Evolutionary conservation across 1,284 basidiomycete species (phyloP).

Genomic region (Bjerkandera adusta): DNA sequence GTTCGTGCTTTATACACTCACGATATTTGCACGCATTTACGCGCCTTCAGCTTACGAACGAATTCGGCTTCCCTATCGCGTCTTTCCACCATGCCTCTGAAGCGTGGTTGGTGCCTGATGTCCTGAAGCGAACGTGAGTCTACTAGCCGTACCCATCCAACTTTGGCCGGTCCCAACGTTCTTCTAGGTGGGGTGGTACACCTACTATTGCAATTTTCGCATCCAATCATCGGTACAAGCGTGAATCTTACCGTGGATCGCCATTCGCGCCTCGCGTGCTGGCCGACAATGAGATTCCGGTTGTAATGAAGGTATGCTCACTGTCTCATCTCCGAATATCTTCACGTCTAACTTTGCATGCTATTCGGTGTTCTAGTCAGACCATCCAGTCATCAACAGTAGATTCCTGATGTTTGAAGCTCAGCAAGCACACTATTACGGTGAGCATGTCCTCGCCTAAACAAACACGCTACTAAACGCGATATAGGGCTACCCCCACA

Average conservation of each 20-base stretch:
- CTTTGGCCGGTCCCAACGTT: too few species aligned
- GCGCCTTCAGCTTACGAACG: constrained; percentile 55
- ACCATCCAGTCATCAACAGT: constrained; percentile 72
- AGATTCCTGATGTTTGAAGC: constrained; percentile 83
- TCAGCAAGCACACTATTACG: constrained; percentile 84
- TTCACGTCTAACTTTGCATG: not conserved
- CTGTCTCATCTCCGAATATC: not conserved
- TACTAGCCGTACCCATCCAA: constrained; percentile 35
- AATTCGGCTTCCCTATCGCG: constrained; percentile 80
- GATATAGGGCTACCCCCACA: constrained; percentile 44
- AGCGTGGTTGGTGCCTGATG: constrained; percentile 79
- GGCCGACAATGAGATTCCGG: constrained; percentile 70
- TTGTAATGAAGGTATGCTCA: constrained; percentile 69
- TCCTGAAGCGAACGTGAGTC: constrained; percentile 68
- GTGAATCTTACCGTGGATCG: constrained; percentile 82
- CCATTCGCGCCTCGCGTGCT: constrained; percentile 83
- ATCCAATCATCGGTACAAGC: constrained; percentile 65
- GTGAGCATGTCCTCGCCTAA: constrained; percentile 12
- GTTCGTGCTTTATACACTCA: constrained; percentile 36
- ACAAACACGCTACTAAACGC: not conserved
- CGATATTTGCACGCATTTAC: not conserved
- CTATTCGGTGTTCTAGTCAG: constrained; percentile 44
- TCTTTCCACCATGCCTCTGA: constrained; percentile 88
- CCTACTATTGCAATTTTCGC: constrained; percentile 84
- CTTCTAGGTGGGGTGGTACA: constrained; percentile 34